A percentile compares a stretch with the other conserved stretches of the same genome.
Evolutionary conservation across 176 grass and related monocot species (phyloP).

Genomic region (Lolium perenne): DNA sequence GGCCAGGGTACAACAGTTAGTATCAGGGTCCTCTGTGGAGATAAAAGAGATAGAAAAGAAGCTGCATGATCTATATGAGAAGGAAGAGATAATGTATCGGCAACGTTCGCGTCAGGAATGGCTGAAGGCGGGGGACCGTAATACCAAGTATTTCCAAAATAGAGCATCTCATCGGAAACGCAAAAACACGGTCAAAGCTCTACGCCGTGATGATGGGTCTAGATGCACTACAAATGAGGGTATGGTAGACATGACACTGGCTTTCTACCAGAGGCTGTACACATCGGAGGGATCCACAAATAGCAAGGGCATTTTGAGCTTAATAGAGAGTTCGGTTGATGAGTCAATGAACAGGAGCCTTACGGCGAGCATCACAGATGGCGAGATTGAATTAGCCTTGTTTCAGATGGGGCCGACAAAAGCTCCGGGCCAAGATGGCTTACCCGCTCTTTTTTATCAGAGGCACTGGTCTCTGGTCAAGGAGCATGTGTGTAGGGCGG

Average conservation of each 20-base stretch:
- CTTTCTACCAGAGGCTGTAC: too few species aligned
- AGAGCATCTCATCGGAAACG: background rate
- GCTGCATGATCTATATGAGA: background rate
- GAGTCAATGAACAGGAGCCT: rapidly evolving
- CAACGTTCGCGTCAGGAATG: background rate
- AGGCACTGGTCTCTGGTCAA: background rate
- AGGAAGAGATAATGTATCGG: background rate
- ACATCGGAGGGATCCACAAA: too few species aligned
- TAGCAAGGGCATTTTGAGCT: too few species aligned
- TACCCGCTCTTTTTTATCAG: background rate
- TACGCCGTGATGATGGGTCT: background rate
- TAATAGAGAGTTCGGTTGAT: too few species aligned
- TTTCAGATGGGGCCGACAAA: background rate
- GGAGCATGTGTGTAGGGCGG: background rate
- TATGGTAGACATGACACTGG: background rate
- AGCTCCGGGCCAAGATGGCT: background rate
- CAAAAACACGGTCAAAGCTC: background rate
- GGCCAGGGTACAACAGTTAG: too few species aligned
- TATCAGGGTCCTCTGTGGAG: background rate
- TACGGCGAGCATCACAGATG: background rate
- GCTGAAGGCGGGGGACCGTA: background rate
- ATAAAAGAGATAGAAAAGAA: background rate
- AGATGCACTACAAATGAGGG: background rate
- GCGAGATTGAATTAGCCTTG: background rate
- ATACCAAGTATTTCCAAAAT: background rate